Conservation (phyloP, 495 filamentous ascomycete species). For the Tuber umbilicatum region DNA sequence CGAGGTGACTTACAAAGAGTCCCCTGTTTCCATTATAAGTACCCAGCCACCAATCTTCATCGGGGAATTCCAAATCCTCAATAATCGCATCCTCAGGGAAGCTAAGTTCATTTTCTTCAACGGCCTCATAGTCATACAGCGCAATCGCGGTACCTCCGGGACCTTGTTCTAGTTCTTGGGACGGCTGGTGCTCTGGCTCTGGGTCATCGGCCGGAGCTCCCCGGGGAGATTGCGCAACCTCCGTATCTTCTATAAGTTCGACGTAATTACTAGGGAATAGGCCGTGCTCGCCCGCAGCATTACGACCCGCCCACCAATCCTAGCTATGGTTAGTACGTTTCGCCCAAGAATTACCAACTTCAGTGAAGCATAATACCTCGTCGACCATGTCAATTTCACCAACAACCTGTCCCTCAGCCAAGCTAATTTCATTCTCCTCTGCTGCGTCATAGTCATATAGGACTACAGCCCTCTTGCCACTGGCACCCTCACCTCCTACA, state of each 20-base stretch:
- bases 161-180: slow-evolving; percentile 39
- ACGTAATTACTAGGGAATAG: slow-evolving; percentile 98
- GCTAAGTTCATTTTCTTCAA: slow-evolving; percentile 92
- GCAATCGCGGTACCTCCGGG: slow-evolving; percentile 66
- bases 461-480: slow-evolving; percentile 64
- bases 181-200: slow-evolving; percentile 36
- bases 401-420: slow-evolving; percentile 83
- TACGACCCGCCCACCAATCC: slow-evolving; percentile 97
- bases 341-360: not conserved
- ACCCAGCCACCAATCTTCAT: slow-evolving; percentile 98
- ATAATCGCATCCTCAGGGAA: slow-evolving; percentile 88
- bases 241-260: slow-evolving; percentile 66
- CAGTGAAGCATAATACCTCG: slow-evolving; percentile 40
- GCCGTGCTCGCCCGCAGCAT: slow-evolving; percentile 69
- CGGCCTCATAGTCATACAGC: slow-evolving; percentile 93
- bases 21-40: slow-evolving; percentile 70
- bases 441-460: slow-evolving; percentile 97
- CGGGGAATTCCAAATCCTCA: slow-evolving; percentile 67
- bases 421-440: slow-evolving; percentile 90
- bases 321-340: slow-evolving; percentile 16
- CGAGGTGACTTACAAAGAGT: slow-evolving; percentile 55
- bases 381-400: slow-evolving; percentile 98
- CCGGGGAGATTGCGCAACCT: slow-evolving; percentile 35
- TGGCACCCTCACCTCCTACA: slow-evolving; percentile 44
- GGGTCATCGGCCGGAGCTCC: slow-evolving; percentile 14